phyloP scores from a whole-genome alignment of 1,139 yeast species.

The Kurtzmaniella natalensis region DNA sequence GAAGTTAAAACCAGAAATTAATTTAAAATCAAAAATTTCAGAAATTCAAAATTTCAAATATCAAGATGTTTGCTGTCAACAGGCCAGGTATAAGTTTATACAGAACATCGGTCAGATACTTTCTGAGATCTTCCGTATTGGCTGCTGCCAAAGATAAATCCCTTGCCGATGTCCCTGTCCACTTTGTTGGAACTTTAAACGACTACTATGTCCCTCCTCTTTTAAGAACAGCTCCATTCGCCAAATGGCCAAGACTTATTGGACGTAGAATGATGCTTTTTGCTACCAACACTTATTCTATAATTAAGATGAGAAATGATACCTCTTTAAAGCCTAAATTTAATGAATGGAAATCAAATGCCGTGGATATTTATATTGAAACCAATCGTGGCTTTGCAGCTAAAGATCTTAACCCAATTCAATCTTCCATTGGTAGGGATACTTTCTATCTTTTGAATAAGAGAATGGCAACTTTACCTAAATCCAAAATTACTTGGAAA shows the following conservation, averaged over 20 bases:
- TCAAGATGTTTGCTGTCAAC: no score
- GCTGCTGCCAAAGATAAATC: conserved; percentile 20
- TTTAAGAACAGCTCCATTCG: conserved; percentile 25
- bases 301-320: conserved; percentile 39
- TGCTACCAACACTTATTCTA: conserved; percentile 40
- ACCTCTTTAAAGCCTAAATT: conserved; percentile 35
- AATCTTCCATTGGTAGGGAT: conserved; percentile 32
- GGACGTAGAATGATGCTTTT: conserved; percentile 38
- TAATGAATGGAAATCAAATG: conserved; percentile 43
- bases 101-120: not conserved
- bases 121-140: not conserved
- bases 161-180: conserved; percentile 36
- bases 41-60: no score
- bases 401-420: conserved; percentile 25
- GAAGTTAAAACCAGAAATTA: no score
- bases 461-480: conserved; percentile 47
- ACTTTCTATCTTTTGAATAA: conserved; percentile 27
- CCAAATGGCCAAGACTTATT: conserved; percentile 36
- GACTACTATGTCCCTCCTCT: conserved; percentile 44
- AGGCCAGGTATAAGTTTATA: not conserved
- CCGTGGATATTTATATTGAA: conserved; percentile 37
- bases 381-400: conserved; percentile 41
- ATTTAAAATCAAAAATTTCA: no score
- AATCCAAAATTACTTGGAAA: conserved; percentile 68
- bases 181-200: conserved; percentile 26